Base-by-base conservation (phyloP, 2,329 filamentous ascomycete genomes). In the Microdochium trichocladiopsis region DNA sequence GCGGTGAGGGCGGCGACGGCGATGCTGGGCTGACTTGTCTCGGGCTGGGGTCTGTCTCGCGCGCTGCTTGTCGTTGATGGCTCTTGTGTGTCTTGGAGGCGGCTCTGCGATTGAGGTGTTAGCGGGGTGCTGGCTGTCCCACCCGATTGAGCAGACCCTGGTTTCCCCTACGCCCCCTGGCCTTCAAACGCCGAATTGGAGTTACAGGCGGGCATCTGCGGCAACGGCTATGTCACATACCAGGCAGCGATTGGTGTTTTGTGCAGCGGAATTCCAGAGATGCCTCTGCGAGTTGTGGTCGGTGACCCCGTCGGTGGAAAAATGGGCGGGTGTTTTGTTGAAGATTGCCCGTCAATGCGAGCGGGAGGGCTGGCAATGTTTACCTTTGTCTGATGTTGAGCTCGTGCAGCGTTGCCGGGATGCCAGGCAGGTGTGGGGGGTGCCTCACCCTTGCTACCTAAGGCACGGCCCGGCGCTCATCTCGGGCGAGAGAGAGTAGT, bases 1-100 rank as follows among this genome's bases (percentile, higher is more conserved):
- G 50, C 57, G 54, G 56, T 55, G 36, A 60, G 25, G 56, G 57
- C 25, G 10, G n/a, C 18, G 21, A 4, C 41, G 41, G 6, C 18
- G 6, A 8, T n/a, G n/a, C n/a, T n/a, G n/a, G n/a, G n/a, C n/a
- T n/a, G n/a, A n/a, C n/a, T n/a, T n/a, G n/a, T n/a, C n/a, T n/a
- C n/a, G n/a, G 16, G 14, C 18, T 6, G 14, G 4, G n/a, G 16
- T 45, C 22, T 45, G 41, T 21, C 5, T 45, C 14, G n/a, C n/a
- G 18, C 41, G 41, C 21, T 45, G 33, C 6, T n/a, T 37, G 12
- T 37, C 14, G 33, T n/a, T 37, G 18, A 16, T 37, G 33, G 33
- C 14, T 11, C 4, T 37, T 11, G 4, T 8, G 41, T 45, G 41
- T 45, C 12, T 45, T 18, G 41, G 41, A 16, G 9, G 41, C 18